A percentile compares a stretch with the other conserved stretches of the same genome.
Evolutionary conservation across 768 basidiomycete species (phyloP).

Genomic region (Suillus weaverae): DNA sequence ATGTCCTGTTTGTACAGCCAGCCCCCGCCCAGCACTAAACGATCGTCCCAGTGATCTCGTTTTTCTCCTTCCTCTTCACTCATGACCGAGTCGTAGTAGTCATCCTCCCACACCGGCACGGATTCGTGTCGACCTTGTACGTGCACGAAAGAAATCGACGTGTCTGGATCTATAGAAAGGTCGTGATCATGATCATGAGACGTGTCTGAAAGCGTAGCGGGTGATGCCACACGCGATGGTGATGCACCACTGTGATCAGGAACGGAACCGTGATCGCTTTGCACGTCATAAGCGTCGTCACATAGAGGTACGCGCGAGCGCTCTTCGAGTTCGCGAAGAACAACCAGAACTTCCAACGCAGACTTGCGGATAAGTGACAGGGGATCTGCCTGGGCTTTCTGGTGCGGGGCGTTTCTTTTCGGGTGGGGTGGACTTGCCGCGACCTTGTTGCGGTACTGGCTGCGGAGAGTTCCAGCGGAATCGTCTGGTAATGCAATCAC

Average conservation of each 20-base stretch:
- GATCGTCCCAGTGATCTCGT: slow-evolving; percentile 78
- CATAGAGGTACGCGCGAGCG: slow-evolving; percentile 68
- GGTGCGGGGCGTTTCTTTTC: slow-evolving; percentile 35
- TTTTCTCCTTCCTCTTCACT: slow-evolving; percentile 54
- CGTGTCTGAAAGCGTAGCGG: slow-evolving; percentile 41
- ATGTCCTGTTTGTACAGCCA: slow-evolving; percentile 80
- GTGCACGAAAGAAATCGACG: slow-evolving; percentile 67
- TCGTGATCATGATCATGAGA: slow-evolving; percentile 30
- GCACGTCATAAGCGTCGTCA: slow-evolving; percentile 82
- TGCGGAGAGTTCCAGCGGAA: slow-evolving; percentile 51
- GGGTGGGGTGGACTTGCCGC: slow-evolving; percentile 33
- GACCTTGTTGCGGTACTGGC: slow-evolving; percentile 58
- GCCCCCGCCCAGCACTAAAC: slow-evolving; percentile 75
- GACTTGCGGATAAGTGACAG: slow-evolving; percentile 69
- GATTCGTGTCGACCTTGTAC: slow-evolving; percentile 64
- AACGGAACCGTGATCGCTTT: slow-evolving; percentile 60
- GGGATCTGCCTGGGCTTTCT: slow-evolving; percentile 51
- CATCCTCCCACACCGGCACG: slow-evolving; percentile 83
- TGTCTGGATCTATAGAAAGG: slow-evolving; percentile 48
- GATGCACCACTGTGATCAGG: slow-evolving; percentile 33
- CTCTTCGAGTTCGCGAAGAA: slow-evolving; percentile 82
- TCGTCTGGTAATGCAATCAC: slow-evolving; percentile 81
- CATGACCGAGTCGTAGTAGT: slow-evolving; percentile 39
- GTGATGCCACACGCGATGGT: slow-evolving; percentile 47
- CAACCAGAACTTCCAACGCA: slow-evolving; percentile 81